Base-by-base conservation (phyloP, 176 grass and related monocot species). In the Rhynchospora tenuis region DNA sequence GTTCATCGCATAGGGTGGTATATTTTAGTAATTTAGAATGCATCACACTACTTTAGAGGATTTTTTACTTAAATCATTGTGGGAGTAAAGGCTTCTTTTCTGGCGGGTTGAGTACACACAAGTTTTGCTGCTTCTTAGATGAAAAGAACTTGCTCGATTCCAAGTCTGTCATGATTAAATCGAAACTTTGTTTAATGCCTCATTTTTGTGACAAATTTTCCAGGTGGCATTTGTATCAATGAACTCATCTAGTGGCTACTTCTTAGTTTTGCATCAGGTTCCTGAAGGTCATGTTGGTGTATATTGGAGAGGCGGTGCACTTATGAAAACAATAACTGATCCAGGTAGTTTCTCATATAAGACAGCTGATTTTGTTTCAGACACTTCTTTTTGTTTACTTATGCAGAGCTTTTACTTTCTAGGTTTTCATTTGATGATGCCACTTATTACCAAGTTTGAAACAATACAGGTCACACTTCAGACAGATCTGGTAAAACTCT, bases 251-350 rank as follows among this genome's bases (percentile, higher is more conserved):
- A 48, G 73, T 62, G 64, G 79, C 19, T 84, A 83, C 55, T 51
- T 87, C 33, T 86, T 68, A 47, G 61, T 99, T 63, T 66, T 99
- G 66, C 97, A 99, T 87, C 93, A 99, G 93, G 93, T 96, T 73
- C 93, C 97, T 62, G 97, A 99, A 93, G 97, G 97, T 54, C 93
- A 99, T 89, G 93, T 99, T 78, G 97, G 97, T 11, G 97, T 96
- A 68, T 99, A 99, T 63, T 99, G 93, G 93, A 95, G 91, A 89
- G 97, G 97, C 59, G 97, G 97, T 54, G 97, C 97, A 86, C 93
- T 99, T 92, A 67, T 99, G 77, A 87, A 96, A 89, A 86, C 89
- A 62, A 92, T 91, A 80, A 96, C 97, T 88, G 58, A 92, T 88
- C 97, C 97, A 89, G 97, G 97, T 99, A 82, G 20, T 26, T 8